phyloP scores from a whole-genome alignment of 2,329 filamentous ascomycete species.

The Xylariales sp. region DNA sequence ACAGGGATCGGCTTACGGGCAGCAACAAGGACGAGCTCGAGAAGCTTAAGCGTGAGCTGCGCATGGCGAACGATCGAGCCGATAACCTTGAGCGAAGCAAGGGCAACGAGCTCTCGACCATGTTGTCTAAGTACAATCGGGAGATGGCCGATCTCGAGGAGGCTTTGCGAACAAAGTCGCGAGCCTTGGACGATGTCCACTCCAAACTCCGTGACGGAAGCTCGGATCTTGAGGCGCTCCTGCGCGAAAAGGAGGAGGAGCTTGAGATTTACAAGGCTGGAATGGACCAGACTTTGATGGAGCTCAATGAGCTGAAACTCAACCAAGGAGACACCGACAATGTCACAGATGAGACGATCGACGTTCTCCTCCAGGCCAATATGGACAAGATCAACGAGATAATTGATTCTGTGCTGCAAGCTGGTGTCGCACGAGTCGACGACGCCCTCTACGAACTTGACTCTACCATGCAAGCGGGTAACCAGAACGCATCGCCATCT shows the following conservation, averaged over 20 bases:
- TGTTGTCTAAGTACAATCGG: slow-evolving; percentile 93
- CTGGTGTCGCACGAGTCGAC: slow-evolving; percentile 88
- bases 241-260: slow-evolving; percentile 95
- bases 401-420: slow-evolving; percentile 92
- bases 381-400: slow-evolving; percentile 94
- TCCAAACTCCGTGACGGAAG: slow-evolving; percentile 73
- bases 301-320: slow-evolving; percentile 81
- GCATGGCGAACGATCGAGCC: slow-evolving; percentile 83
- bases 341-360: slow-evolving; percentile 84
- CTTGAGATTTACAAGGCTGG: slow-evolving; percentile 96
- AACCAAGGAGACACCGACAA: slow-evolving; percentile 71
- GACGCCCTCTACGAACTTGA: slow-evolving; percentile 96
- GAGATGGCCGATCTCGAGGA: slow-evolving; percentile 97
- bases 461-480: slow-evolving; percentile 96
- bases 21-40: slow-evolving; percentile 90
- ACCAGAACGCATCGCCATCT: slow-evolving; percentile 92
- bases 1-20: slow-evolving; percentile 82
- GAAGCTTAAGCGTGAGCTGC: slow-evolving; percentile 88
- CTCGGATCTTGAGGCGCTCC: slow-evolving; percentile 76
- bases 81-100: slow-evolving; percentile 92
- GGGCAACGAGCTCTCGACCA: slow-evolving; percentile 88
- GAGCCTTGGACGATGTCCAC: slow-evolving; percentile 78
- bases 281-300: slow-evolving; percentile 92
- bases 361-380: slow-evolving; percentile 80
- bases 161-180: slow-evolving; percentile 80